A percentile compares a stretch with the other conserved stretches of the same genome.
phyloP scores from a whole-genome alignment of 305 asterid species.

The Galium porrigens region DNA sequence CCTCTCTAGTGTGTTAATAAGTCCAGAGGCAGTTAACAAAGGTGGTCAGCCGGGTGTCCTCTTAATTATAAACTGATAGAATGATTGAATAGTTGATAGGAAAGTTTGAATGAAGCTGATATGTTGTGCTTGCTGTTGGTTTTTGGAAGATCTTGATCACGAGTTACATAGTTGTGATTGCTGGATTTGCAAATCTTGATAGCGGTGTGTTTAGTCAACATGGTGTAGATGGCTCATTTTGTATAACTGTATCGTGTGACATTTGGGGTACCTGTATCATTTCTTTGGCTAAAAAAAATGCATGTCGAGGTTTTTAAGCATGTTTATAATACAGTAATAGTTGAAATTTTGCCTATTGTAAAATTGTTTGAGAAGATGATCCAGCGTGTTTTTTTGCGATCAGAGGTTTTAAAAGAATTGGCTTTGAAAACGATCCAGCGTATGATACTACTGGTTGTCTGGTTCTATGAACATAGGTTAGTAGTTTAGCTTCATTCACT shows the following conservation, averaged over 20 bases:
- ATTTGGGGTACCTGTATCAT: neutral
- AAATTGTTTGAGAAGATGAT: too few relatives aligned
- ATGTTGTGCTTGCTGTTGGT: neutral
- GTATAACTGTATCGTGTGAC: neutral
- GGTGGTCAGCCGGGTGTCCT: constrained; percentile 5
- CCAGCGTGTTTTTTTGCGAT: too few relatives aligned
- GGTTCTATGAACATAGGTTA: too few relatives aligned
- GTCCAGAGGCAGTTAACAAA: constrained; percentile 4
- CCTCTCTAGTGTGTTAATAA: constrained; percentile 54
- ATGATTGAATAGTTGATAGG: constrained; percentile 5
- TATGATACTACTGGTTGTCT: too few relatives aligned
- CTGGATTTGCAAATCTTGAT: neutral
- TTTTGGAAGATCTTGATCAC: neutral
- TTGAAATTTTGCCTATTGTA: neutral
- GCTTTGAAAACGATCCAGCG: too few relatives aligned
- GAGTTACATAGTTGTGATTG: neutral
- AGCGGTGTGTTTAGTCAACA: neutral
- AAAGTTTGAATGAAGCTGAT: constrained; percentile 7
- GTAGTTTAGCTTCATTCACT: neutral
- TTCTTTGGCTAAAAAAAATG: neutral
- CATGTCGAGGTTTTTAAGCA: neutral
- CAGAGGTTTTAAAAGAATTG: too few relatives aligned
- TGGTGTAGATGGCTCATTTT: neutral
- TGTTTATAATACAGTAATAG: too few relatives aligned
- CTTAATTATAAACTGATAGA: constrained; percentile 11